Evolutionary conservation across 805 yeast species (phyloP).

Genomic region (Ogataea siamensis): DNA sequence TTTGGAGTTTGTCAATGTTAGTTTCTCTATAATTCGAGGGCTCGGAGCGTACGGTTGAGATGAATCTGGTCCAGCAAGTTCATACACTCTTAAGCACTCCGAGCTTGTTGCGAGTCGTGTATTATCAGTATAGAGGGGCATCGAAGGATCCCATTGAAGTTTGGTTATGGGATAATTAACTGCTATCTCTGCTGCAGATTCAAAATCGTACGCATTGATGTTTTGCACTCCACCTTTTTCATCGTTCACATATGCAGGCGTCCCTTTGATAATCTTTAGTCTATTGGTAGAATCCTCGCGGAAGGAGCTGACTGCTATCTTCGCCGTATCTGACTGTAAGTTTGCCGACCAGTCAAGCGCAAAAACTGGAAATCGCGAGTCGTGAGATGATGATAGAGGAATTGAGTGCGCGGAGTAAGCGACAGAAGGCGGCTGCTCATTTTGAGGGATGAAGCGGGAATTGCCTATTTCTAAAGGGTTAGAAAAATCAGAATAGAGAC

Average conservation of each 20-base stretch:
- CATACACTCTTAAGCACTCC: slow-evolving; percentile 62
- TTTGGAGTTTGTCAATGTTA: slow-evolving; percentile 41
- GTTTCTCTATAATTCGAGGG: slow-evolving; percentile 36
- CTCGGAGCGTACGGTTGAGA: slow-evolving; percentile 3
- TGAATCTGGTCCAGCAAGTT: slow-evolving; percentile 22
- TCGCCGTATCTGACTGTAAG: slow-evolving; percentile 38
- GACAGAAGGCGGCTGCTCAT: not conserved
- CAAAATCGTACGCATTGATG: slow-evolving; percentile 40
- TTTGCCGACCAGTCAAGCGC: slow-evolving; percentile 51
- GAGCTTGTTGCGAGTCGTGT: slow-evolving; percentile 65
- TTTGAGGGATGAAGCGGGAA: not conserved
- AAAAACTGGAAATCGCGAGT: slow-evolving; percentile 49
- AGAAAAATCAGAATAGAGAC: not conserved
- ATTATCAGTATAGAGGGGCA: slow-evolving; percentile 23
- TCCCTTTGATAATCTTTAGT: slow-evolving; percentile 49
- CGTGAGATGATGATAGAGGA: slow-evolving; percentile 41
- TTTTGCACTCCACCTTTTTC: slow-evolving; percentile 22
- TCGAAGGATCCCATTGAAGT: slow-evolving; percentile 68
- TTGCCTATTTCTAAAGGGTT: not conserved
- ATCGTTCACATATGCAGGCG: slow-evolving; percentile 20
- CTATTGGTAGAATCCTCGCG: slow-evolving; percentile 75
- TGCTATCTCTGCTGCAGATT: slow-evolving; percentile 47
- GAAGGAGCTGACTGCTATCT: slow-evolving; percentile 70
- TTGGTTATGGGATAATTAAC: slow-evolving; percentile 70
- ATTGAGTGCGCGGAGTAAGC: slow-evolving; percentile 9